These are phyloP conservation scores for Fusarium metavorans DNA, from an alignment of 2,329 filamentous ascomycete species.

Conservation along the genomic window DNA sequence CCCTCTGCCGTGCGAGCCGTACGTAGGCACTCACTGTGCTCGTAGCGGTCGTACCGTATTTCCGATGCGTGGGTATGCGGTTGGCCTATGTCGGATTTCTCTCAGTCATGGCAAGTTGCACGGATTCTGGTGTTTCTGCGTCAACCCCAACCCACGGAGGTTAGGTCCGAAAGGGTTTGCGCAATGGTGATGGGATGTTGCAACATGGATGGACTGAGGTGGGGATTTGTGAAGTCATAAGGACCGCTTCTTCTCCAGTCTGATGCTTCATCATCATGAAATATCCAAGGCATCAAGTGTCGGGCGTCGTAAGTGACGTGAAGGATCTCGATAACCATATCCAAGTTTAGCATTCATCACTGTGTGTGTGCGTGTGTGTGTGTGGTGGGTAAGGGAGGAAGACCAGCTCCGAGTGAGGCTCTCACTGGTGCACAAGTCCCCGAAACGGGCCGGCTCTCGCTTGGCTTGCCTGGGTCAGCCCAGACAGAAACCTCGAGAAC, in stretches of 20 bases:
- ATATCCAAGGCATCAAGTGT: slow-evolving; percentile 19
- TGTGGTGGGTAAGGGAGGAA: slow-evolving; percentile 20
- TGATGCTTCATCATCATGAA: slow-evolving; percentile 20
- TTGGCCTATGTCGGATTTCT: slow-evolving; percentile 17
- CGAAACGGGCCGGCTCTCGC: slow-evolving; percentile 42
- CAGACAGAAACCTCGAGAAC: slow-evolving; percentile 37
- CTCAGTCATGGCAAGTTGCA: slow-evolving; percentile 10
- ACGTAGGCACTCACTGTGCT: neutral
- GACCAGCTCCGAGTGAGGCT: slow-evolving; percentile 35
- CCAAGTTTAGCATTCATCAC: slow-evolving; percentile 12
- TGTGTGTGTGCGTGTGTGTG: neutral
- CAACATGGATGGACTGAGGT: slow-evolving; percentile 17
- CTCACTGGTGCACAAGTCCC: slow-evolving; percentile 12
- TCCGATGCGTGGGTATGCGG: neutral
- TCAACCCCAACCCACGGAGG: slow-evolving; percentile 18
- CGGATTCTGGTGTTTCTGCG: slow-evolving; percentile 7
- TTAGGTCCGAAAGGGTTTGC: neutral
- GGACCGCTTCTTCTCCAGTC: slow-evolving; percentile 37
- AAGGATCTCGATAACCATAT: slow-evolving; percentile 38
- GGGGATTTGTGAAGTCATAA: slow-evolving; percentile 43
- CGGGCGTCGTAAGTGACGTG: slow-evolving; percentile 25
- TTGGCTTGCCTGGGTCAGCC: slow-evolving; percentile 8
- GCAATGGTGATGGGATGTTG: neutral
- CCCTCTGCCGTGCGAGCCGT: neutral
- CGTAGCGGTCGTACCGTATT: neutral